Base-by-base conservation (phyloP, 2,329 filamentous ascomycete species). In the Xylariomycetidae sp. region DNA sequence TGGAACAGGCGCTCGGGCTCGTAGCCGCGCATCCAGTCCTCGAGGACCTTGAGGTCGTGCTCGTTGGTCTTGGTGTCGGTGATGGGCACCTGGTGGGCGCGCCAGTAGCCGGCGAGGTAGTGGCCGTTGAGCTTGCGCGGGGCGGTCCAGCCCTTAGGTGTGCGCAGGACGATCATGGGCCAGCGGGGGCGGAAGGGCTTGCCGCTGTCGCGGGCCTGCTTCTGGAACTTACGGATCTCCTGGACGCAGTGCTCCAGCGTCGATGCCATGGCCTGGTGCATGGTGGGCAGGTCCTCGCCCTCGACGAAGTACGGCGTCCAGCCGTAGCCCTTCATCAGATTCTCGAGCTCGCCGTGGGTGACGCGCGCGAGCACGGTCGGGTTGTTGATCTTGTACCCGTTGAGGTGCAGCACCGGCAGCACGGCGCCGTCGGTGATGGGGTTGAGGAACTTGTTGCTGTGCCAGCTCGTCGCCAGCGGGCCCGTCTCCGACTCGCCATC, bases 361-460 rank as follows among this genome's bases (percentile, higher is more conserved):
- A 89, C 81, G 44, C 84, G 76, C 10, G 83, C 77, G 12, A 88
- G 71, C 1, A 89, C 53, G 5, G 79, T 88, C 7, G 82, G 82
- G 58, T 86, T 85, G 65, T 85, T 85, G 65, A 88, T 88, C 67
- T 89, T 89, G 70, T 88, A 89, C 29, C 84, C 84, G 48, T 89
- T 89, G 20, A 89, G 67, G 56, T 89, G 82, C 9, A 89, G 69
- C 5, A 89, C 77, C 0, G 84, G 84, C 2, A 89, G 68, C 6
- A 89, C 84, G 23, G 82, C 84, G 19, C 84, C 84, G 49, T 88
- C 83, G 0, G 74, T 80, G 46, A 85, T 81, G 4, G 84, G 84
- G 53, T 88, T 87, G 43, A 89, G 69, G 60, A 87, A 88, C 57
- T 89, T 89, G 52, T 74, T 88, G 59, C 79, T 83, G 61, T 89